phyloP scores from a whole-genome alignment of 768 basidiomycete species.

The Naematelia encephala region DNA sequence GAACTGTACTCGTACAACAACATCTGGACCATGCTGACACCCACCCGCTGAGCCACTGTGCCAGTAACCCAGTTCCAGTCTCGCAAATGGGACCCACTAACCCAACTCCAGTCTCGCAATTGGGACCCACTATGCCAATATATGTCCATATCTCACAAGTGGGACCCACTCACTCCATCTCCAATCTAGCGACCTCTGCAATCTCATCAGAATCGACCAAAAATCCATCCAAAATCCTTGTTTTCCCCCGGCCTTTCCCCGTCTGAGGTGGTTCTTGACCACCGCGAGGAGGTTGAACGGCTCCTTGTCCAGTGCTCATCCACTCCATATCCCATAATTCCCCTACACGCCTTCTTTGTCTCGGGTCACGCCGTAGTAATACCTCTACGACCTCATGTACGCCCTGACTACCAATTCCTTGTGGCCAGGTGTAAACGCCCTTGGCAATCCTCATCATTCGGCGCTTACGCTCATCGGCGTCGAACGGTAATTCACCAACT shows the following conservation, averaged over 20 bases:
- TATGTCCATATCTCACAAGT: no score
- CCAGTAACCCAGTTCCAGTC: no score
- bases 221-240: slow-evolving; percentile 34
- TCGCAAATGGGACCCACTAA: no score
- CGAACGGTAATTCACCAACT: slow-evolving; percentile 72
- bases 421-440: slow-evolving; percentile 74
- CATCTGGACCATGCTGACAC: no score
- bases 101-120: no score
- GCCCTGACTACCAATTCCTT: slow-evolving; percentile 33
- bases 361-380: slow-evolving; percentile 66
- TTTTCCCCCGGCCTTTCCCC: not conserved
- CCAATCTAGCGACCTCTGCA: slow-evolving; percentile 20
- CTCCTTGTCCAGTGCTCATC: slow-evolving; percentile 49
- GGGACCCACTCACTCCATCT: slow-evolving; percentile 3
- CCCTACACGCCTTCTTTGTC: slow-evolving; percentile 60
- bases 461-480: slow-evolving; percentile 40
- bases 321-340: slow-evolving; percentile 63
- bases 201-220: slow-evolving; percentile 34
- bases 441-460: slow-evolving; percentile 73
- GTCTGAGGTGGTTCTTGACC: not conserved
- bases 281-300: not conserved
- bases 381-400: slow-evolving; percentile 58
- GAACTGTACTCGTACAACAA: no score
- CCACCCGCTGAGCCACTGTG: no score
- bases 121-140: no score